phyloP scores from a whole-genome alignment of 2,329 filamentous ascomycete species.

The Penicillium expansum region DNA sequence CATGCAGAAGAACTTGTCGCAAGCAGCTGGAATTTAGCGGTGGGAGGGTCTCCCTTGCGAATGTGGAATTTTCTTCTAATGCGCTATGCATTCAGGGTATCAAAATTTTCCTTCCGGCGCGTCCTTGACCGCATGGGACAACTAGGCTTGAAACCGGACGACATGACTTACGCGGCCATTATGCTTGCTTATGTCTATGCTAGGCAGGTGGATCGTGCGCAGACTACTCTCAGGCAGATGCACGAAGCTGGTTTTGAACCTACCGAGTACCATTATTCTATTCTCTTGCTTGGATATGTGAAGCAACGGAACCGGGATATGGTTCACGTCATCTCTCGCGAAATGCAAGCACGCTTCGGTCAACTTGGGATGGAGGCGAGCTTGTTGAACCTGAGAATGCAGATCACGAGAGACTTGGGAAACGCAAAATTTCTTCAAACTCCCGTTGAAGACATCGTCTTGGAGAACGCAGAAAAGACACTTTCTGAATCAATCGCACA shows the following conservation, averaged over 20 bases:
- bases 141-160: conserved; percentile 51
- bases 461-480: conserved; percentile 37
- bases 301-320: conserved; percentile 47
- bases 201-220: conserved; percentile 55
- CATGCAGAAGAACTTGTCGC: conserved; percentile 61
- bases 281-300: conserved; percentile 52
- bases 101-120: conserved; percentile 54
- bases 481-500: conserved; percentile 40
- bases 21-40: conserved; percentile 52
- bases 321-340: conserved; percentile 51
- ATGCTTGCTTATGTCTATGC: conserved; percentile 57
- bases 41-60: conserved; percentile 55
- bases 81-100: conserved; percentile 64
- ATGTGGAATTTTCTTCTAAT: conserved; percentile 79
- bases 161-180: conserved; percentile 59
- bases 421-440: conserved; percentile 13
- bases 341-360: conserved; percentile 39
- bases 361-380: conserved; percentile 33
- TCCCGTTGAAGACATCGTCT: conserved; percentile 18
- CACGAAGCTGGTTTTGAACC: conserved; percentile 39
- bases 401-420: conserved; percentile 36
- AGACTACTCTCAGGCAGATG: conserved; percentile 48
- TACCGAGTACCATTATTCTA: conserved; percentile 46
- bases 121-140: conserved; percentile 57
- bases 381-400: conserved; percentile 36